Conservation (phyloP, 257 asterid genomes). For the Penstemon barbatus region DNA sequence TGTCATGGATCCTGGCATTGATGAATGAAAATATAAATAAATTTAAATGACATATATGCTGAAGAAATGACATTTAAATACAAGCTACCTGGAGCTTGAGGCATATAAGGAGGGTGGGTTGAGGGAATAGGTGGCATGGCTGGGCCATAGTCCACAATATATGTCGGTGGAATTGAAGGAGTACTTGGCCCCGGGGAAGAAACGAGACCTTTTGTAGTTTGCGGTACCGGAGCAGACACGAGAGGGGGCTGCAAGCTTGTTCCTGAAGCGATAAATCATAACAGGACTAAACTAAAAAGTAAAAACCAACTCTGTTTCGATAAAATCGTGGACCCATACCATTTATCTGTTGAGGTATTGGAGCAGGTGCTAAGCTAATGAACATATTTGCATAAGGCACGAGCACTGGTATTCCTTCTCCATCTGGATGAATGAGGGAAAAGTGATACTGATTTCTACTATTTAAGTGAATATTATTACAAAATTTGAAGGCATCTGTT, state of each 20-base stretch:
- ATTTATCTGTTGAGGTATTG: slow-evolving; percentile 40
- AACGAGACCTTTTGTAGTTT: slow-evolving; percentile 30
- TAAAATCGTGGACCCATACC: slow-evolving; percentile 34
- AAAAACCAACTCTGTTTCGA: not conserved
- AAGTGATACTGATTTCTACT: not conserved
- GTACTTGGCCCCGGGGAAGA: slow-evolving; percentile 42
- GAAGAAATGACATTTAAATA: slow-evolving; percentile 23
- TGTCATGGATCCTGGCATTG: slow-evolving; percentile 39
- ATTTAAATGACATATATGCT: slow-evolving; percentile 29
- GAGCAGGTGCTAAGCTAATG: slow-evolving; percentile 38
- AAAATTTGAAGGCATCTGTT: slow-evolving; percentile 6
- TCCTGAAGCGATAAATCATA: slow-evolving; percentile 40
- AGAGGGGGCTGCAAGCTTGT: slow-evolving; percentile 43
- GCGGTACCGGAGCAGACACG: slow-evolving; percentile 40
- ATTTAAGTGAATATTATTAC: not conserved
- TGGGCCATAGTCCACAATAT: slow-evolving; percentile 28
- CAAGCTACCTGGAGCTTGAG: slow-evolving; percentile 60
- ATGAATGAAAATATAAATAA: slow-evolving; percentile 36
- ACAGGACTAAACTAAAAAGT: slow-evolving; percentile 6
- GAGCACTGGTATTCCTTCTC: slow-evolving; percentile 38
- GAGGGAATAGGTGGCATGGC: slow-evolving; percentile 46
- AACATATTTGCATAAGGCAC: slow-evolving; percentile 29
- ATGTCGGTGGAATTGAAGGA: slow-evolving; percentile 34
- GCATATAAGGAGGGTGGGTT: slow-evolving; percentile 41
- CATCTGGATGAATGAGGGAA: slow-evolving; percentile 39